Percentiles rank a stretch among this genome's conserved stretches.
Conservation (phyloP, 306 rosid genomes). For the Cucumis cinereus region DNA sequence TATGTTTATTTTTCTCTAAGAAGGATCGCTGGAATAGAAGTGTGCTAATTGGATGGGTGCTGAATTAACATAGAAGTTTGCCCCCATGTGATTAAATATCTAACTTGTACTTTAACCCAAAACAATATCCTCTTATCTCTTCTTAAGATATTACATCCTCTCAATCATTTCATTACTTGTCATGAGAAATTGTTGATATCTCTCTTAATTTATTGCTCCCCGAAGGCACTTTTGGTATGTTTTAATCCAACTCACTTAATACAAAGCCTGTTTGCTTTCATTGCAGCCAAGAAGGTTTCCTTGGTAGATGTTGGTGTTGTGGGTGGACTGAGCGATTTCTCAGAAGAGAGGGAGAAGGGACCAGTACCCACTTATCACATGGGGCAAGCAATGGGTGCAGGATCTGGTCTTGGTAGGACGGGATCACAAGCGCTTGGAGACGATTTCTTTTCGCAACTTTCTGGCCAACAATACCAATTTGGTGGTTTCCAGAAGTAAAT, state of each 20-base stretch:
- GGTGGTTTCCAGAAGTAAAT: constrained; percentile 77
- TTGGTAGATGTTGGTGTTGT: constrained; percentile 70
- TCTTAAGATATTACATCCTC: neutral
- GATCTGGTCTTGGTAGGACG: constrained; percentile 73
- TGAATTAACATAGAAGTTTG: neutral
- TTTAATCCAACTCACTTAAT: neutral
- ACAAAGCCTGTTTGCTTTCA: neutral
- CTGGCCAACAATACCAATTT: constrained; percentile 55
- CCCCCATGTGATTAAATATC: no score
- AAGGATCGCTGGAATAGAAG: neutral
- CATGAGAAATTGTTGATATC: neutral
- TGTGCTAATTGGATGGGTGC: neutral
- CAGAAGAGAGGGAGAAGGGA: constrained; percentile 70
- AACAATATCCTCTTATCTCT: neutral
- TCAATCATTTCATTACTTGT: neutral
- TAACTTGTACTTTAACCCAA: no score
- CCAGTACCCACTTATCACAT: constrained; percentile 53
- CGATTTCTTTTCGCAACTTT: constrained; percentile 50
- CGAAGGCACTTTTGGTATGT: neutral
- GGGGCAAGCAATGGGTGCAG: constrained; percentile 95
- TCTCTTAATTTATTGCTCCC: neutral
- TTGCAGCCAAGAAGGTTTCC: constrained; percentile 77
- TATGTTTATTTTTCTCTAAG: neutral
- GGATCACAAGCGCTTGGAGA: constrained; percentile 45
- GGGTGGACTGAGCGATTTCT: constrained; percentile 68